A percentile compares a stretch with the other conserved stretches of the same genome.
Evolutionary conservation across 768 basidiomycete species (phyloP).

Genomic region (Megacollybia marginata): DNA sequence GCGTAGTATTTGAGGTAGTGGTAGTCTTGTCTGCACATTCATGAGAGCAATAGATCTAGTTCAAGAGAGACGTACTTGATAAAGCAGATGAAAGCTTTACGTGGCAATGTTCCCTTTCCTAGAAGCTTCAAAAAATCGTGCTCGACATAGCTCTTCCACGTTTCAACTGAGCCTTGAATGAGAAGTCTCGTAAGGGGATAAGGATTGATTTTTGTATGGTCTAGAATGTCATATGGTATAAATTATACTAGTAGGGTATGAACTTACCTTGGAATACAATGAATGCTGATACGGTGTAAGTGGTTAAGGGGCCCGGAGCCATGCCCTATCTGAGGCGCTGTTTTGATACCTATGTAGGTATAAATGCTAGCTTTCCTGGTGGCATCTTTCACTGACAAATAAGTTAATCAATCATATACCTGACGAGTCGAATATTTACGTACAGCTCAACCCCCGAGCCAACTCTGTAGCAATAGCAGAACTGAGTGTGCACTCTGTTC

Average conservation of each 20-base stretch:
- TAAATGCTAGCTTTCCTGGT: too few species aligned
- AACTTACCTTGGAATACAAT: too few species aligned
- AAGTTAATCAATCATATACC: too few species aligned
- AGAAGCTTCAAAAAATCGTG: constrained; percentile 80
- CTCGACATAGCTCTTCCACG: constrained; percentile 72
- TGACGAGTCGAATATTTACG: constrained; percentile 38
- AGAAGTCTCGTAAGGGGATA: too few species aligned
- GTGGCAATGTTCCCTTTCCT: constrained; percentile 60
- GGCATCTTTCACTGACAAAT: too few species aligned
- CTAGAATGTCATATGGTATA: neutral
- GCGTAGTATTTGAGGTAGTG: constrained; percentile 78
- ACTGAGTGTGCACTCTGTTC: constrained; percentile 89
- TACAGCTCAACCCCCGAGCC: constrained; percentile 37
- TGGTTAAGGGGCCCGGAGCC: too few species aligned
- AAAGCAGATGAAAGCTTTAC: too few species aligned
- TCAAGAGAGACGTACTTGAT: too few species aligned
- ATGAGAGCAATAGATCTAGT: neutral
- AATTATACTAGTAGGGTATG: constrained; percentile 44
- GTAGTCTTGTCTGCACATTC: constrained; percentile 62
- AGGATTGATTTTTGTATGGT: too few species aligned
- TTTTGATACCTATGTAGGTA: constrained; percentile 67
- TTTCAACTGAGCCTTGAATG: constrained; percentile 18
- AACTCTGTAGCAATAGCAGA: constrained; percentile 70
- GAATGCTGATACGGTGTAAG: constrained; percentile 49
- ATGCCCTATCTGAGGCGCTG: constrained; percentile 60